Evolutionary conservation across 1,284 basidiomycete genomes (phyloP), one percentile per base, ranked within the genome.

Genomic region (Tremellales sp.): DNA sequence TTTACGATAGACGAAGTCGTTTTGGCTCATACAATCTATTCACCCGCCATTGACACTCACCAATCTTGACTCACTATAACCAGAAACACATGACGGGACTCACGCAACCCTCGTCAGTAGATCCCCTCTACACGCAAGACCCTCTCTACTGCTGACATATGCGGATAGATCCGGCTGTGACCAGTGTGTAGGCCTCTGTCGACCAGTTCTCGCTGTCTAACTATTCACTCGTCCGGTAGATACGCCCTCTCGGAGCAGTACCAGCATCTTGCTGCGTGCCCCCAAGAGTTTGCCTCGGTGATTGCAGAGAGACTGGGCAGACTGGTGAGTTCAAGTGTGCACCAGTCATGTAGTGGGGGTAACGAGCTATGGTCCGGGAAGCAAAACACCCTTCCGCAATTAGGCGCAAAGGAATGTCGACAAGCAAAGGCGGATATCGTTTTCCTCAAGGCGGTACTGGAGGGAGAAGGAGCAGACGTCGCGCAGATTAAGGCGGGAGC

Each of bases 341-440:
- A 10, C 16, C 29, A 10, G 29, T 10, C n/a, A n/a, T n/a, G n/a
- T 10, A 31, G 29, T 10, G 16, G 29, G 10, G 16, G 10, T 31
- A 16, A 31, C 29, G 10, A 31, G 10, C 16, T 10, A 31, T 16
- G 29, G 16, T 31, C 16, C 28, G 21, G n/a, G n/a, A 29, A 59
- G 57, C 53, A 60, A 55, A 41, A 49, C 10, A 42, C 40, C 16
- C 47, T 61, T 1, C 45, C 51, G 13, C 50, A 53, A 33, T 47
- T 61, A 3, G 48, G 43, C 18, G 36, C 31, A 6, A 33, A 51
- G 10, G 43, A 53, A 24, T 47, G 50, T 10, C 43, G 50, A n/a
- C 58, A 61, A 35, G 54, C 58, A 10, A 45, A 37, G 42, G 57
- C 56, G 8, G 58, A 58, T 45, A 51, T 61, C 26, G 45, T 57